Evolutionary conservation across 331 rosid species (phyloP), one percentile per base, ranked within the genome.

Genomic region (Dryas integrifolia): DNA sequence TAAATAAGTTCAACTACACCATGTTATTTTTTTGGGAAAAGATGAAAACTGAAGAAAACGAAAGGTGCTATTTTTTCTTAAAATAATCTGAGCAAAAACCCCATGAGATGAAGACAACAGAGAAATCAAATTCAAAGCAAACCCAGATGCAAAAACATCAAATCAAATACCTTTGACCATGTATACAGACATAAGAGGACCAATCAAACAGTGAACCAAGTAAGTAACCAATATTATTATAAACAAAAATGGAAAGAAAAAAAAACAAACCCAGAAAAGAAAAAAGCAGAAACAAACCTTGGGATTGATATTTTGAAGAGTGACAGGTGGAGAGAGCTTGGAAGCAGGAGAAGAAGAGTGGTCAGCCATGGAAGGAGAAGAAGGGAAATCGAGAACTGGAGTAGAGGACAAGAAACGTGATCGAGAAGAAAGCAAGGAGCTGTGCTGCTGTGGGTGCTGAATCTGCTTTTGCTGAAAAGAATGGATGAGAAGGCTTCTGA

Each of bases 261-360:
- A 2, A 53, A 60, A 81, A 52, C 3, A 62, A 40, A 1, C 45
- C 21, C 12, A 45, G 7, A 8, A 1, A 18, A 21, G 18, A 10
- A 26, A 41, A 18, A 14, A 21, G n/a, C 13, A 4, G 35, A 30
- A 30, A 30, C 11, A 40, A 16, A 90, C 97, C 92, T 94, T 90
- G 69, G 96, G 97, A 45, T 89, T 94, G 80, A 94, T 79, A 81
- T 81, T 89, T 0, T 44, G 77, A 47, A 65, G 45, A 59, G 91
- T 76, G 10, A 94, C 84, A 15, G 92, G 88, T 57, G 35, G 35
- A 30, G 35, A 30, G 35, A 81, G 75, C 30, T 86, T 52, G 2
- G 81, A 73, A 40, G 73, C 24, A 30, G 35, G 35, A 2, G 35
- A 30, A 30, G 35, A 30, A 50, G 89, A 46, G 48, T 85, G 64